Evolutionary conservation across 2,329 filamentous ascomycete genomes (phyloP).

Genomic region (Bipolaris gigantea): DNA sequence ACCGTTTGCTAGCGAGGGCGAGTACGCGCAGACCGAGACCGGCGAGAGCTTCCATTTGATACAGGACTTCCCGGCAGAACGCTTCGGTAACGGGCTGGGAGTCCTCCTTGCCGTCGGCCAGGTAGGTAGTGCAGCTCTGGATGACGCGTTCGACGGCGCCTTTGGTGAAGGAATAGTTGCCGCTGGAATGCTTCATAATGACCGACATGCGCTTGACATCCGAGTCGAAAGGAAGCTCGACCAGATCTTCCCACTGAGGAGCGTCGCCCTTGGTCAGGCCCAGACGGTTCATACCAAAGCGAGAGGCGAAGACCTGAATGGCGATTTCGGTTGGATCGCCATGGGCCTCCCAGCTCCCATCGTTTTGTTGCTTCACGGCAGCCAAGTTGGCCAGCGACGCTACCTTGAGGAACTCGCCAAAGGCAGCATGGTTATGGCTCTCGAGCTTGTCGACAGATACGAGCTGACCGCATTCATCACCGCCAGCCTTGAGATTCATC

Average conservation of each 20-base stretch:
- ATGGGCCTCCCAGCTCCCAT: constrained; percentile 44
- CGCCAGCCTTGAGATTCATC: constrained; percentile 31
- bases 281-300: constrained; percentile 65
- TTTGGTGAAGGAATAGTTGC: constrained; percentile 58
- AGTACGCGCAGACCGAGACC: constrained; percentile 69
- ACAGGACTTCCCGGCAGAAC: constrained; percentile 59
- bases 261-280: constrained; percentile 49
- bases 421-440: constrained; percentile 21
- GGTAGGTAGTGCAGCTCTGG: constrained; percentile 49
- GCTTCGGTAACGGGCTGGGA: constrained; percentile 52
- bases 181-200: constrained; percentile 56
- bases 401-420: constrained; percentile 42
- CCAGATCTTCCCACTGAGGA: constrained; percentile 47
- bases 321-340: constrained; percentile 66
- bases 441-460: constrained; percentile 26
- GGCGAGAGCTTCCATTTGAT: constrained; percentile 69
- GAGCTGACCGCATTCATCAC: constrained; percentile 15
- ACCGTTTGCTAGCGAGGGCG: constrained; percentile 59
- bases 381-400: constrained; percentile 55
- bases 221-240: constrained; percentile 74
- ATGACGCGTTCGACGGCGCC: constrained; percentile 68
- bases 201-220: constrained; percentile 77
- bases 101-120: constrained; percentile 48
- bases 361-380: constrained; percentile 51
- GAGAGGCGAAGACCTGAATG: constrained; percentile 71